Conservation (phyloP, 2,329 filamentous ascomycete genomes). For the Fusarium proliferatum region DNA sequence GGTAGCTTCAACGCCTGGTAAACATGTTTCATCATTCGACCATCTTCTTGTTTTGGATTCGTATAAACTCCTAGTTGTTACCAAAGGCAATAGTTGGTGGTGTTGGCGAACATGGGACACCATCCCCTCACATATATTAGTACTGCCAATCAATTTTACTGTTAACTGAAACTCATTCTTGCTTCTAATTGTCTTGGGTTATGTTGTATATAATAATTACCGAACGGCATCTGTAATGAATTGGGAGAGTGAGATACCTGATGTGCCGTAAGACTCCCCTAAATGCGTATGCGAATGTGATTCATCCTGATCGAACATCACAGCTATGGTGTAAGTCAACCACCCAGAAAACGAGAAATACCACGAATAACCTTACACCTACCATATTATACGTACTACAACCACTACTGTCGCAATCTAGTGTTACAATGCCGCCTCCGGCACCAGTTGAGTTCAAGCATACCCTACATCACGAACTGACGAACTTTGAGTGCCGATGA, state of each 20-base stretch:
- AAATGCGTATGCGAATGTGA: too few species aligned
- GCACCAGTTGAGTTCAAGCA: neutral
- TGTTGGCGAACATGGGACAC: neutral
- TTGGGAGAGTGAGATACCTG: too few species aligned
- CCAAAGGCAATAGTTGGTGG: neutral
- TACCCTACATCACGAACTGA: conserved; percentile 31
- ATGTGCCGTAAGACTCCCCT: too few species aligned
- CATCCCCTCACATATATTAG: neutral
- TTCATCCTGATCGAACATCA: neutral
- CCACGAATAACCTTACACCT: too few species aligned
- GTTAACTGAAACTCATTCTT: neutral
- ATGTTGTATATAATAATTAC: too few species aligned
- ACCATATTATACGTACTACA: neutral
- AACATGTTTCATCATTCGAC: neutral
- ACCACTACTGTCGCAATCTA: neutral
- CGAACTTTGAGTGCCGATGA: neutral
- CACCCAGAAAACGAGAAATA: neutral
- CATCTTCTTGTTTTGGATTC: neutral
- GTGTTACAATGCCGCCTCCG: neutral
- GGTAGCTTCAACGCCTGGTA: neutral
- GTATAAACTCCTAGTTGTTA: neutral
- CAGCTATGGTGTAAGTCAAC: neutral
- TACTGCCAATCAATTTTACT: neutral
- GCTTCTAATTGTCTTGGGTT: neutral
- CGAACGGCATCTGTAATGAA: neutral